Evolutionary conservation across 2,329 filamentous ascomycete genomes (phyloP).

Genomic region (Fusarium oxysporum): DNA sequence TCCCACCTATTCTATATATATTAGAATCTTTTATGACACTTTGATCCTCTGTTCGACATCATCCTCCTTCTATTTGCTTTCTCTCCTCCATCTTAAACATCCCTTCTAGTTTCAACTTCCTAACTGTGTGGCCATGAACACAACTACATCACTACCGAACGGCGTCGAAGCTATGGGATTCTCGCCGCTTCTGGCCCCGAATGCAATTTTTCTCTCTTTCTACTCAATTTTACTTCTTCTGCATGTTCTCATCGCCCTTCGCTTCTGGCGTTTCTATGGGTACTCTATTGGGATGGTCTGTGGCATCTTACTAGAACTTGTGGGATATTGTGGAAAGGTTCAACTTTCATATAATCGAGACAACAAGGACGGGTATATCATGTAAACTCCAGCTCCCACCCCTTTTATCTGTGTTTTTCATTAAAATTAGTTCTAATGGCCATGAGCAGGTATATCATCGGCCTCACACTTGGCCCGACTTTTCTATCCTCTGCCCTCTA

Average conservation of each 20-base stretch:
- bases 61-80: fast-evolving
- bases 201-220: not conserved
- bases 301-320: not conserved
- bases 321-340: not conserved
- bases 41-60: fast-evolving
- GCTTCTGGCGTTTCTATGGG: not conserved
- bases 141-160: not conserved
- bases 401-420: fast-evolving
- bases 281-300: not conserved
- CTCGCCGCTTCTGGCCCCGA: not conserved
- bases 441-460: not conserved
- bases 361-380: not conserved
- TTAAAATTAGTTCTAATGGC: fast-evolving
- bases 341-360: not conserved
- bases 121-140: fast-evolving
- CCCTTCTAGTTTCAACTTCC: fast-evolving
- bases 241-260: not conserved
- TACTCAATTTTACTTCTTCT: not conserved
- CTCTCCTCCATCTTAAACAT: not conserved
- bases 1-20: not conserved
- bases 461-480: not conserved
- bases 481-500: constrained; percentile 1
- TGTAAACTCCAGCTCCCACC: not conserved
- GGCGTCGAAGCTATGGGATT: not conserved
- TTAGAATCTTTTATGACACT: not conserved